Evolutionary conservation across 257 asterid genomes (phyloP).

Genomic region (Eucommia ulmoides): DNA sequence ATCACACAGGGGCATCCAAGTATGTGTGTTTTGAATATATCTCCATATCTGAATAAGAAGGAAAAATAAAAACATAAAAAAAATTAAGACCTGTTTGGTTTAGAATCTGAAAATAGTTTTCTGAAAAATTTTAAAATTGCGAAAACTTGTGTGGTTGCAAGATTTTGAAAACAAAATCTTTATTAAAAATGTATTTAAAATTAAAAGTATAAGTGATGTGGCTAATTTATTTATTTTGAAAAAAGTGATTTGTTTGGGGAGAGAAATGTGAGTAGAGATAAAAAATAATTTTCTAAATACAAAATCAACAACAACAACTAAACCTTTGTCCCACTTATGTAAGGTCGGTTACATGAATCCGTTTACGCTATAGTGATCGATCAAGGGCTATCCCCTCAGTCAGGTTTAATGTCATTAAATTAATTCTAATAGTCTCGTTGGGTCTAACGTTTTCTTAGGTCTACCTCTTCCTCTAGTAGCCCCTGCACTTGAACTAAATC

Average conservation of each 20-base stretch:
- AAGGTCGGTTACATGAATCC: no score
- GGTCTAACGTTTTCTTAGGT: no score
- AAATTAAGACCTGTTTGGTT: neutral
- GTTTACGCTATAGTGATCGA: no score
- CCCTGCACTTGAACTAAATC: no score
- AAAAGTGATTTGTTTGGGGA: neutral
- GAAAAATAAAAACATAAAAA: neutral
- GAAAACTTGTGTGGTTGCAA: no score
- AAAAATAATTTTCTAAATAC: neutral
- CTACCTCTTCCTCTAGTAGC: no score
- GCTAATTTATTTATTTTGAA: neutral
- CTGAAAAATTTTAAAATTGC: neutral
- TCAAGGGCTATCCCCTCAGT: no score
- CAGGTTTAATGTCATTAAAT: no score
- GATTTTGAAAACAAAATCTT: no score
- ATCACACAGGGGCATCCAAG: conserved; percentile 79
- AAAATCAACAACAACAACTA: no score
- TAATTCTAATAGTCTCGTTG: no score
- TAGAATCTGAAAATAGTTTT: neutral
- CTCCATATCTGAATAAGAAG: conserved; percentile 60
- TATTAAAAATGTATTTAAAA: neutral
- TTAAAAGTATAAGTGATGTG: neutral
- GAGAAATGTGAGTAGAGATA: neutral
- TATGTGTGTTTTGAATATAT: conserved; percentile 60
- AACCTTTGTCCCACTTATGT: no score